Percentiles rank a stretch among this genome's conserved stretches.
These are phyloP conservation scores for Copromyces sp. DNA, from an alignment of 495 filamentous ascomycete species.

Conservation along the genomic window DNA sequence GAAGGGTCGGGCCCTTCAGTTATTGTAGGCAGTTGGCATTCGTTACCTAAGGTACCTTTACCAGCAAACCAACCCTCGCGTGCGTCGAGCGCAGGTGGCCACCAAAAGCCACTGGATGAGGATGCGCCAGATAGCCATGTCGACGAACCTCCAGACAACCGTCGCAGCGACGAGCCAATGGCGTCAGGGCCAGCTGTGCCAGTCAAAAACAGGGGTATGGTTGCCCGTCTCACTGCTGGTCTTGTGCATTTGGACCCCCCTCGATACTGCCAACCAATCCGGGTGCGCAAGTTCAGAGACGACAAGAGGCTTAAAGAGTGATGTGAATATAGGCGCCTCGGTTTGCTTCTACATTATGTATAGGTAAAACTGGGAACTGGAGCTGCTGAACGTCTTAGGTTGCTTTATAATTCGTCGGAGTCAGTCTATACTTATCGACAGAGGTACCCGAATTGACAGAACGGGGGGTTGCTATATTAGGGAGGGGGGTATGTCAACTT, in stretches of 20 bases:
- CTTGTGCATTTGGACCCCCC: conserved; percentile 1
- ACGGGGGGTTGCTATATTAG: background rate
- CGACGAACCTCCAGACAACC: conserved; percentile 12
- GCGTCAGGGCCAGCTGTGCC: conserved; percentile 2
- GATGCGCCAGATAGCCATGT: conserved; percentile 21
- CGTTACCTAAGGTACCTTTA: background rate
- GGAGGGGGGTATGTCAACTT: background rate
- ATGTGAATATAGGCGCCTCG: background rate
- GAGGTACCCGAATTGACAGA: background rate
- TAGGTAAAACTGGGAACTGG: background rate
- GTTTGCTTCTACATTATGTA: background rate
- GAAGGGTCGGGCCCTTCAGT: background rate
- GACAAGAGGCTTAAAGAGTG: background rate
- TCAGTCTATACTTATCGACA: background rate
- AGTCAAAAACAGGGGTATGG: conserved; percentile 15
- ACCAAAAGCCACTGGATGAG: conserved; percentile 19
- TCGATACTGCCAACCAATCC: background rate
- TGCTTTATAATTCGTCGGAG: background rate
- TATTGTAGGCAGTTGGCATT: background rate
- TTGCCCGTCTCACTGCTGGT: conserved; percentile 4
- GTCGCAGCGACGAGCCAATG: conserved; percentile 19
- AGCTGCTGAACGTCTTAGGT: background rate
- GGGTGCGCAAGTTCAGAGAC: background rate
- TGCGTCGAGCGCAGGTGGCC: background rate
- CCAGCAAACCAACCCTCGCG: background rate